Evolutionary conservation across 2,329 filamentous ascomycete species (phyloP).

Genomic region (Zalaria sp.): DNA sequence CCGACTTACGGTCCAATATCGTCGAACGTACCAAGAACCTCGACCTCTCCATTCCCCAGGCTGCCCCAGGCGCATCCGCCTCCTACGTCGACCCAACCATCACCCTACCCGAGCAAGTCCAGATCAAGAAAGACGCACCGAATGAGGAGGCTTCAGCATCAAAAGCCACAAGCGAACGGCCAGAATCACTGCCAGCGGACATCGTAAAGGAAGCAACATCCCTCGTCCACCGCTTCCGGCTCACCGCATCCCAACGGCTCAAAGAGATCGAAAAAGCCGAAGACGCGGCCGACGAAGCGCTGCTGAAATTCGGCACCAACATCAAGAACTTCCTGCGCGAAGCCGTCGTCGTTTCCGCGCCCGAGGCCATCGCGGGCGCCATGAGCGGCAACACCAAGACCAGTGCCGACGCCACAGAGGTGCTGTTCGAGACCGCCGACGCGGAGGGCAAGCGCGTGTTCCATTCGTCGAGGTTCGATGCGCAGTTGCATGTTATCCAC

Average conservation of each 20-base stretch:
- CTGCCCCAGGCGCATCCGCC: slow-evolving; percentile 9
- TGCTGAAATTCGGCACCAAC: slow-evolving; percentile 81
- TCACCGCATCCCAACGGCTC: slow-evolving; percentile 36
- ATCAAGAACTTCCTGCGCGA: slow-evolving; percentile 82
- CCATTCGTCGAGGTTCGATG: slow-evolving; percentile 86
- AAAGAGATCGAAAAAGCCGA: slow-evolving; percentile 86
- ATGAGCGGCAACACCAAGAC: slow-evolving; percentile 27
- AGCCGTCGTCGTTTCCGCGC: slow-evolving; percentile 76
- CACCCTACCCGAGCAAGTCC: slow-evolving; percentile 4
- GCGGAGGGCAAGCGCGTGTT: slow-evolving; percentile 79
- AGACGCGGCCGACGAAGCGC: slow-evolving; percentile 88
- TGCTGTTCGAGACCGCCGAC: slow-evolving; percentile 91
- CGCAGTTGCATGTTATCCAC: slow-evolving; percentile 90
- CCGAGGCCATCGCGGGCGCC: slow-evolving; percentile 30
- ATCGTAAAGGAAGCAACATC: slow-evolving; percentile 43
- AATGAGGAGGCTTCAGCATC: slow-evolving; percentile 12
- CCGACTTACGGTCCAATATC: slow-evolving; percentile 42
- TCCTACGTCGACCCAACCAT: slow-evolving; percentile 12
- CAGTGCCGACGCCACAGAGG: slow-evolving; percentile 22
- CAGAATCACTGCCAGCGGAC: slow-evolving; percentile 33
- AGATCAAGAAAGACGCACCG: neutral
- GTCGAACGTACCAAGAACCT: slow-evolving; percentile 52
- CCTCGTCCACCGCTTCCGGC: slow-evolving; percentile 57
- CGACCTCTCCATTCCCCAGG: slow-evolving; percentile 48
- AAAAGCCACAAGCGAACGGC: slow-evolving; percentile 11